Percentiles rank a stretch among this genome's conserved stretches.
Evolutionary conservation across 2,329 filamentous ascomycete genomes (phyloP).

Genomic region (Magnaporthiopsis rhizophila): DNA sequence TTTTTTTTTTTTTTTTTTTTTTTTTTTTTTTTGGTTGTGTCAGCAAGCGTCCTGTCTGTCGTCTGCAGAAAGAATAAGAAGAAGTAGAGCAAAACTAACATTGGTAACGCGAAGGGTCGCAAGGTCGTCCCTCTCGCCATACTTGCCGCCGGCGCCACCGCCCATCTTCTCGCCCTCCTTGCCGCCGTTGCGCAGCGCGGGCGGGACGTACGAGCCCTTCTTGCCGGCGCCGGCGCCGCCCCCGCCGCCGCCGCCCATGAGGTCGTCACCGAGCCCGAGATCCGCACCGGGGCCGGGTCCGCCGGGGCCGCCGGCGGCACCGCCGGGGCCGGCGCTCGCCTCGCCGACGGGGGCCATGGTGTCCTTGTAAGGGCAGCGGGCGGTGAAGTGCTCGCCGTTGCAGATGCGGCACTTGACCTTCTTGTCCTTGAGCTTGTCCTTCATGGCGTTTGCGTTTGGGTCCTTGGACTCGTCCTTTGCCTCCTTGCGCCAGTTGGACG

Average conservation of each 20-base stretch:
- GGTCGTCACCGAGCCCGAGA: conserved; percentile 47
- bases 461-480: conserved; percentile 71
- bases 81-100: conserved; percentile 52
- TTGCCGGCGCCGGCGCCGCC: conserved; percentile 40
- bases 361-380: conserved; percentile 98
- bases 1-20: too few species aligned
- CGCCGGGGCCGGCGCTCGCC: conserved; percentile 15
- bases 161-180: conserved; percentile 73
- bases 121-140: conserved; percentile 85
- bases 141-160: conserved; percentile 59
- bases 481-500: conserved; percentile 87
- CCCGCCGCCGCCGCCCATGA: conserved; percentile 35
- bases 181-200: conserved; percentile 71
- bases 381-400: conserved; percentile 97
- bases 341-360: conserved; percentile 87
- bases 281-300: conserved; percentile 43
- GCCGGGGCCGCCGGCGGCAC: conserved; percentile 24
- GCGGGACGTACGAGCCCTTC: conserved; percentile 85
- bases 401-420: conserved; percentile 99
- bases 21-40: conserved; percentile 13
- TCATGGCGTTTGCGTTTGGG: conserved; percentile 64
- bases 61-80: too few species aligned
- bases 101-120: conserved; percentile 97
- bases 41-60: conserved; percentile 17
- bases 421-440: conserved; percentile 90